A percentile compares a stretch with the other conserved stretches of the same genome.
phyloP scores from a whole-genome alignment of 805 yeast species.

The Torulaspora microellipsoides region DNA sequence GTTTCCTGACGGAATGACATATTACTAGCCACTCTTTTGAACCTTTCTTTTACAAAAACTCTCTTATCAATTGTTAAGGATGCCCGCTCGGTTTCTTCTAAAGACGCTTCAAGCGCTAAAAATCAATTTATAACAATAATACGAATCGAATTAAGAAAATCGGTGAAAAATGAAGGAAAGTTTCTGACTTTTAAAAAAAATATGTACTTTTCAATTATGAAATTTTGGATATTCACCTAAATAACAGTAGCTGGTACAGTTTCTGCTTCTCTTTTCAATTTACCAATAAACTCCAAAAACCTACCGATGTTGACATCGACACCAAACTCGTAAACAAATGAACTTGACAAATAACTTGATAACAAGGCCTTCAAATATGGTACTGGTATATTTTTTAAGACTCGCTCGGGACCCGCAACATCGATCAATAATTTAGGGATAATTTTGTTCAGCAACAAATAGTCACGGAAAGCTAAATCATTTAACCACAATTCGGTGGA shows the following conservation, averaged over 20 bases:
- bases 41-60: too few species aligned
- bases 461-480: constrained; percentile 71
- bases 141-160: neutral
- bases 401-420: constrained; percentile 59
- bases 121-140: neutral
- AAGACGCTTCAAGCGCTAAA: too few species aligned
- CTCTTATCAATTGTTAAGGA: too few species aligned
- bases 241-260: too few species aligned
- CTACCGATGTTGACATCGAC: constrained; percentile 71
- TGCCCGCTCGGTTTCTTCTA: too few species aligned
- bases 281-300: constrained; percentile 64
- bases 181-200: too few species aligned
- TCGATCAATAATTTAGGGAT: constrained; percentile 69
- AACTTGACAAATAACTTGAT: constrained; percentile 79
- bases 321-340: constrained; percentile 80
- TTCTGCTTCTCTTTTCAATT: constrained; percentile 42
- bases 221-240: too few species aligned
- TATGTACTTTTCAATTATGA: too few species aligned
- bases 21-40: neutral
- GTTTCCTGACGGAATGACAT: constrained; percentile 9
- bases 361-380: constrained; percentile 84
- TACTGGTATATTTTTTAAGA: constrained; percentile 76
- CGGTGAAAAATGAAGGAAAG: too few species aligned
- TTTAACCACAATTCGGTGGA: constrained; percentile 81
- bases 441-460: constrained; percentile 61